Percentiles rank a stretch among this genome's conserved stretches.
Conservation (phyloP, 352 stramenopile species). For the Thraustochytrium striatum region DNA sequence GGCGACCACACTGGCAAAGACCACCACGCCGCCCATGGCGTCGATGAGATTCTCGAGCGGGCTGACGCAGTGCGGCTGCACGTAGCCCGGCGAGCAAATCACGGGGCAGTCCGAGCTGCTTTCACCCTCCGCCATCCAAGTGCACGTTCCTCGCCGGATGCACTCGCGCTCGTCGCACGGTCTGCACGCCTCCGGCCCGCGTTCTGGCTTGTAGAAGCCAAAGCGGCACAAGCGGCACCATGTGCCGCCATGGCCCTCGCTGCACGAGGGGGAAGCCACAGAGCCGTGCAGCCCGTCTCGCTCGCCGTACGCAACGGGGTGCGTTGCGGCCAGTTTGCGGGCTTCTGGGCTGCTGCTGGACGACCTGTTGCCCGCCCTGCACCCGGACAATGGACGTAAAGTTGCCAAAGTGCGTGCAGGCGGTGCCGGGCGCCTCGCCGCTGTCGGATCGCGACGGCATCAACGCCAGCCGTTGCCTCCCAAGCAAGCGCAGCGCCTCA, state of each 20-base stretch:
- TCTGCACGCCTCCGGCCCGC: not conserved
- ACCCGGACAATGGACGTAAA: not conserved
- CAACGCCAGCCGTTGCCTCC: not conserved
- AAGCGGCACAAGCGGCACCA: conserved; percentile 18
- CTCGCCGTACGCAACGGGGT: not conserved
- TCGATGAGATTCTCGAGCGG: conserved; percentile 40
- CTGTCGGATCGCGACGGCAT: not conserved
- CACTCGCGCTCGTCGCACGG: conserved; percentile 6
- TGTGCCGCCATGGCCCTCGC: conserved; percentile 13
- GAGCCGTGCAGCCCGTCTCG: conserved; percentile 1
- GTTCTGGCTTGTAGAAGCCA: conserved; percentile 21
- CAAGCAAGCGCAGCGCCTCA: not conserved
- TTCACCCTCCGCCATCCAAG: conserved; percentile 16
- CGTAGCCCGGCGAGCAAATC: conserved; percentile 24
- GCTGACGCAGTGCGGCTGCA: conserved; percentile 29
- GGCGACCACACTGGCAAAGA: conserved; percentile 34
- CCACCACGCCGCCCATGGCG: conserved; percentile 32
- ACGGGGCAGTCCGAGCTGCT: conserved; percentile 19
- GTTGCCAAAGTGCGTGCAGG: conserved; percentile 46
- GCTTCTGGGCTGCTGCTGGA: not conserved
- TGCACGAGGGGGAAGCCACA: not conserved
- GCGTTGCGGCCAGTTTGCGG: not conserved
- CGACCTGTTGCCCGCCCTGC: conserved; percentile 1
- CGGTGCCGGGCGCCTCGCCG: not conserved
- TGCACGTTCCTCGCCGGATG: not conserved